Conservation (phyloP, 495 filamentous ascomycete genomes). For the Aspergillus mulundensis region DNA sequence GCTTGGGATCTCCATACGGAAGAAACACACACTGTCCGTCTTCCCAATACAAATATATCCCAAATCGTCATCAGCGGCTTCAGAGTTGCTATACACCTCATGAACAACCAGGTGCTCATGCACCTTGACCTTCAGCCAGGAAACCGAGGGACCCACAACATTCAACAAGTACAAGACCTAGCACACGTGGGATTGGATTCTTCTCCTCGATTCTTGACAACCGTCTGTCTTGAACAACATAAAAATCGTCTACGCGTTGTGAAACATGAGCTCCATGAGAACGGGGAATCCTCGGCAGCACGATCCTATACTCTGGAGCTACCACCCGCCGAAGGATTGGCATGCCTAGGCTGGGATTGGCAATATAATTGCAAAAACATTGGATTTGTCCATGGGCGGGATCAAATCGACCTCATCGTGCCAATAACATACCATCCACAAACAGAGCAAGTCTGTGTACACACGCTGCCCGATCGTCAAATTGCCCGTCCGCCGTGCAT, state of each 20-base stretch:
- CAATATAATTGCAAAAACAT: conserved; percentile 6
- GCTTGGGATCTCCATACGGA: conserved; percentile 27
- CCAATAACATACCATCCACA: conserved; percentile 10
- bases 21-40: conserved; percentile 20
- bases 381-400: conserved; percentile 2
- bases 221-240: conserved; percentile 10
- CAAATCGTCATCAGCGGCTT: conserved; percentile 14
- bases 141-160: conserved; percentile 7
- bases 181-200: conserved; percentile 11
- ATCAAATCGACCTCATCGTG: background rate
- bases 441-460: conserved; percentile 8
- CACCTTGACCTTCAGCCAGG: conserved; percentile 24
- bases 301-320: background rate
- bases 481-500: conserved; percentile 3
- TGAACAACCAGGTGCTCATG: conserved; percentile 7
- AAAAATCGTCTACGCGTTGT: conserved; percentile 8
- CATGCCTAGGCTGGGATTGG: background rate
- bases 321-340: background rate
- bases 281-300: background rate
- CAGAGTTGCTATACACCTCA: conserved; percentile 20
- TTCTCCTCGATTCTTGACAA: conserved; percentile 7
- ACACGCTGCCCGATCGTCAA: conserved; percentile 4
- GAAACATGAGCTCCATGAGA: conserved; percentile 7
- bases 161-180: conserved; percentile 9
- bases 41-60: conserved; percentile 15